A percentile compares a stretch with the other conserved stretches of the same genome.
These are phyloP conservation scores for Leptosphaerulina australis DNA, from an alignment of 2,329 filamentous ascomycete genomes.

Conservation along the genomic window DNA sequence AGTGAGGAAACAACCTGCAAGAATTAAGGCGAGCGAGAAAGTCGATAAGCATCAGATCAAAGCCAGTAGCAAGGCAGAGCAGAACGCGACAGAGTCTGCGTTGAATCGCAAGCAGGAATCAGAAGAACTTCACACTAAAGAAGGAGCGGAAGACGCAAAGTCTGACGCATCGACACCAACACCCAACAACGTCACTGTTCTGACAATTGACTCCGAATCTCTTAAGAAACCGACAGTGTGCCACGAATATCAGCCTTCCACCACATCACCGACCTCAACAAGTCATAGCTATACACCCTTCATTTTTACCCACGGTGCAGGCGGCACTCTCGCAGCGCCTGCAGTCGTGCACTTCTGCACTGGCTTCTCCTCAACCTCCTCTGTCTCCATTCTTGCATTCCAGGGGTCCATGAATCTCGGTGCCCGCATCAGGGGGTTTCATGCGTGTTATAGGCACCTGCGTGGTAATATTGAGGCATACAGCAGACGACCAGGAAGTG, in stretches of 20 bases:
- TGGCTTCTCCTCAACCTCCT: slow-evolving; percentile 38
- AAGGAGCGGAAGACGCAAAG: neutral
- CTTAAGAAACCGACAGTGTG: slow-evolving; percentile 33
- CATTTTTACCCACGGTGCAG: slow-evolving; percentile 55
- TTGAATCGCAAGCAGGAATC: neutral
- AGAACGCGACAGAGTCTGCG: neutral
- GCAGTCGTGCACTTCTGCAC: slow-evolving; percentile 50
- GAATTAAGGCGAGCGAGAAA: neutral
- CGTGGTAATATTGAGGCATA: neutral
- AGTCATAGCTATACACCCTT: slow-evolving; percentile 21
- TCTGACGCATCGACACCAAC: neutral
- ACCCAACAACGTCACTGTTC: neutral
- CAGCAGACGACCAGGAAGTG: neutral
- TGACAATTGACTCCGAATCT: slow-evolving; percentile 22
- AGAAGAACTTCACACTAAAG: neutral
- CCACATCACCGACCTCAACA: neutral
- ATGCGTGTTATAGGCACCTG: slow-evolving; percentile 36
- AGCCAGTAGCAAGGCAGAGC: neutral
- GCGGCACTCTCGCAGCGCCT: slow-evolving; percentile 49
- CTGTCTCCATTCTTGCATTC: slow-evolving; percentile 41
- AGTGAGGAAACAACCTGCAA: neutral
- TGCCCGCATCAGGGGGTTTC: slow-evolving; percentile 47
- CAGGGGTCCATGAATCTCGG: slow-evolving; percentile 52
- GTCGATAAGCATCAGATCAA: neutral
- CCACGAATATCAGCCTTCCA: slow-evolving; percentile 21